Evolutionary conservation across 1,284 basidiomycete genomes (phyloP).

Genomic region (Heimioporus punctisporus): DNA sequence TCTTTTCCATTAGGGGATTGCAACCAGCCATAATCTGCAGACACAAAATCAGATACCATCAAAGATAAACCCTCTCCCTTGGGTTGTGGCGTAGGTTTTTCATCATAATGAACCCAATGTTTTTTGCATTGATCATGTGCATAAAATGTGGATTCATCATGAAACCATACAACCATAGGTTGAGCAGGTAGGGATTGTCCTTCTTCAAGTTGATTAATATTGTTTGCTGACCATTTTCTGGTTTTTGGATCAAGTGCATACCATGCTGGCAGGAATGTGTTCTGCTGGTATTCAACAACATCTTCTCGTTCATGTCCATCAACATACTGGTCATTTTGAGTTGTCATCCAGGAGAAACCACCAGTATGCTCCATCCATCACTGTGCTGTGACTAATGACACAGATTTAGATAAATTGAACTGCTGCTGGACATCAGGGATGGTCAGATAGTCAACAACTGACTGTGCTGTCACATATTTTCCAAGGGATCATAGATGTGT

Average conservation of each 20-base stretch:
- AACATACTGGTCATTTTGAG: background rate
- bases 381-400: background rate
- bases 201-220: background rate
- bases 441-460: background rate
- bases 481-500: background rate
- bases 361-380: background rate
- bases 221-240: background rate
- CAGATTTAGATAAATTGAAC: background rate
- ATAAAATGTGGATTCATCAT: background rate
- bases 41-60: background rate
- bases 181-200: background rate
- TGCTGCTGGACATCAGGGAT: background rate
- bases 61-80: background rate
- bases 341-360: background rate
- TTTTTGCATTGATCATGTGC: background rate
- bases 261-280: background rate
- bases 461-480: background rate
- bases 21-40: background rate
- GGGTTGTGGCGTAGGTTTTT: background rate
- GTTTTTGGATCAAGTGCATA: background rate
- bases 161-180: background rate
- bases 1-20: background rate
- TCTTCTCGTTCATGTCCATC: background rate
- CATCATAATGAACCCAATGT: background rate
- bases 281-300: background rate